Percentiles rank a stretch among this genome's conserved stretches.
Evolutionary conservation across 768 basidiomycete genomes (phyloP).

Genomic region (Suillus spraguei): DNA sequence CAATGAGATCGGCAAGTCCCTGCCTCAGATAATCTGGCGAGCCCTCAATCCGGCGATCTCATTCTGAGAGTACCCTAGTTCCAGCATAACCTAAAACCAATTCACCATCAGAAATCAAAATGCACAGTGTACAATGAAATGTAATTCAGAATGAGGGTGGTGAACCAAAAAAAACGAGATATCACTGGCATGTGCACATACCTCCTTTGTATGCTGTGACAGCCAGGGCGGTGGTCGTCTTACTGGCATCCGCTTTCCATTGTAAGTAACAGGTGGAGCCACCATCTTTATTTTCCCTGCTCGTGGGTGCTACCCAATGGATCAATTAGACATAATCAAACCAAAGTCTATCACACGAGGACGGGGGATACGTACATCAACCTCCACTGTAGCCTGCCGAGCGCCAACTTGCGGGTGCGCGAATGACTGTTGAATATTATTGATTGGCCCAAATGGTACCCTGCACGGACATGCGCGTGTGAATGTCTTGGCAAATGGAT

Average conservation of each 20-base stretch:
- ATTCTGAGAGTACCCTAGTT: conserved; percentile 42
- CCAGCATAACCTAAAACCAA: conserved; percentile 38
- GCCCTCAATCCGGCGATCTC: conserved; percentile 47
- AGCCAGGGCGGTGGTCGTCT: conserved; percentile 83
- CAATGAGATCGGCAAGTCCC: conserved; percentile 3
- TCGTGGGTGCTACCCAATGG: conserved; percentile 59
- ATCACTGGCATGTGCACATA: conserved; percentile 27
- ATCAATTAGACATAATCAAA: conserved; percentile 9
- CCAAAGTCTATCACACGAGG: conserved; percentile 21
- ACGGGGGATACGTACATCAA: conserved; percentile 62
- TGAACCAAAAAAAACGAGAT: conserved; percentile 2
- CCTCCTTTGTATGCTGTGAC: conserved; percentile 83
- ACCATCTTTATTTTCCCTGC: conserved; percentile 79
- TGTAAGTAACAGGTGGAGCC: conserved; percentile 80
- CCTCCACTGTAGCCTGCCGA: conserved; percentile 71
- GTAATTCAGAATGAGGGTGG: conserved; percentile 4
- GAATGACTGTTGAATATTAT: conserved; percentile 88
- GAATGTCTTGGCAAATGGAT: conserved; percentile 5
- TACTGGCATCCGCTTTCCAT: conserved; percentile 77
- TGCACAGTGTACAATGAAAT: conserved; percentile 5
- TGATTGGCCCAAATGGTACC: conserved; percentile 90
- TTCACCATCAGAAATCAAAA: conserved; percentile 15
- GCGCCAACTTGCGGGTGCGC: conserved; percentile 85
- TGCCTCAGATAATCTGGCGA: conserved; percentile 38
- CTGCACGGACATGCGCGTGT: conserved; percentile 37